Conservation (phyloP, 1,284 basidiomycete species). For the Gymnopus androsaceus region DNA sequence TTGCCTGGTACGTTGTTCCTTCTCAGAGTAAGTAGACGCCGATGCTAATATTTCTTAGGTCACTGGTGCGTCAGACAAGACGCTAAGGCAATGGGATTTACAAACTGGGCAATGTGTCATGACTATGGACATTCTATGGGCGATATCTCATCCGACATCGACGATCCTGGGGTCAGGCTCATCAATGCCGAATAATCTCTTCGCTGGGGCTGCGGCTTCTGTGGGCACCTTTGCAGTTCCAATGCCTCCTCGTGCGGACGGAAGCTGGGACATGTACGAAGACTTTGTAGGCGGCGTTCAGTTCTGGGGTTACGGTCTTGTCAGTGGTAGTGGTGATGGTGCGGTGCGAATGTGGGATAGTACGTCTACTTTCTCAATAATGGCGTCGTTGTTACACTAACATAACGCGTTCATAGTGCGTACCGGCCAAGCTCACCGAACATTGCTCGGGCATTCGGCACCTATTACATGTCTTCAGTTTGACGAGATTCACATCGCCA, state of each 20-base stretch:
- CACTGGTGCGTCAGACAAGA: slow-evolving; percentile 97
- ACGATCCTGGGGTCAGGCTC: slow-evolving; percentile 41
- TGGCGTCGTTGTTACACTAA: slow-evolving; percentile 7
- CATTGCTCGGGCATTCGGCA: slow-evolving; percentile 89
- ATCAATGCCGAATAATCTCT: slow-evolving; percentile 45
- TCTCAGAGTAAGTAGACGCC: slow-evolving; percentile 2
- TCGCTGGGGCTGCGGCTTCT: slow-evolving; percentile 57
- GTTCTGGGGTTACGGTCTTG: slow-evolving; percentile 98
- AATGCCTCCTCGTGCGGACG: slow-evolving; percentile 86
- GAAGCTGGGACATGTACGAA: slow-evolving; percentile 92
- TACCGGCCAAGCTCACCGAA: slow-evolving; percentile 95
- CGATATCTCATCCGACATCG: slow-evolving; percentile 89
- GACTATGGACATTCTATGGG: slow-evolving; percentile 99
- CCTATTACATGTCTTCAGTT: slow-evolving; percentile 97
- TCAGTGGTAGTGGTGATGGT: slow-evolving; percentile 95
- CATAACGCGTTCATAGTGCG: slow-evolving; percentile 71
- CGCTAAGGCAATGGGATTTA: slow-evolving; percentile 97
- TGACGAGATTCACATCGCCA: slow-evolving; percentile 92
- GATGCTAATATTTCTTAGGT: slow-evolving; percentile 54
- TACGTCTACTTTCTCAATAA: slow-evolving; percentile 42
- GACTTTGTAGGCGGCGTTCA: slow-evolving; percentile 98
- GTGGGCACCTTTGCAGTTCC: slow-evolving; percentile 77
- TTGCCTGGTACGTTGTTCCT: slow-evolving; percentile 67
- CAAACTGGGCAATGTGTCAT: slow-evolving; percentile 96
- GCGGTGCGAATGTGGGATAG: slow-evolving; percentile 99